Evolutionary conservation across 306 rosid genomes (phyloP), one percentile per base, ranked within the genome.

Genomic region (Aeschynomene evenia): DNA sequence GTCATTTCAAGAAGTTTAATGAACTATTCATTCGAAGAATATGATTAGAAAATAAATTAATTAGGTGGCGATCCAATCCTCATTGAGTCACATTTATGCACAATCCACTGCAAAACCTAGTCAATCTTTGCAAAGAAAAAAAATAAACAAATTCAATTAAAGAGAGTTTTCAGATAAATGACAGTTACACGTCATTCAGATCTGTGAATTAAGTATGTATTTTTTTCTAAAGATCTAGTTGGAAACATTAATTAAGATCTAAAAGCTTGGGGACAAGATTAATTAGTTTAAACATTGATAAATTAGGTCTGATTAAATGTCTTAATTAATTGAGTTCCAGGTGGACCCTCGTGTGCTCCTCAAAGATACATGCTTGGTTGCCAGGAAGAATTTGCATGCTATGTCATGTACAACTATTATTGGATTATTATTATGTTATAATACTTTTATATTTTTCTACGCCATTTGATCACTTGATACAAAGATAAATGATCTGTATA

Each of bases 241-340:
- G 12, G 59, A 51, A 62, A 31, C 52, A 15, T 69, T 57, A 1
- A 15, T 69, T 57, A 1, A 55, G 40, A 71, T 71, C 66, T 33
- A 64, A 42, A 63, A n/a, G 43, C 33, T 70, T 56, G 39, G 1
- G 43, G 55, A 58, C 66, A 26, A 58, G 56, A 70, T 68, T 19
- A 63, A 46, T 49, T 63, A 33, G 45, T 37, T 28, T 63, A 19
- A 60, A 34, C 16, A 39, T 64, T 34, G 11, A 4, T 34, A 6
- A 4, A 45, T 11, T 66, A 11, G 19, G 66, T 14, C 23, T 68
- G 73, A 23, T 68, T 62, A n/a, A n/a, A 48, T 3, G 40, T 68
- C n/a, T 62, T 68, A 37, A 61, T 73, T 70, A 63, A 65, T 64
- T 64, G 50, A 55, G 64, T 24, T 54, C 48, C 54, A 63, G 72